phyloP scores from a whole-genome alignment of 2,329 filamentous ascomycete species.

The Aspergillus pseudoglaucus region DNA sequence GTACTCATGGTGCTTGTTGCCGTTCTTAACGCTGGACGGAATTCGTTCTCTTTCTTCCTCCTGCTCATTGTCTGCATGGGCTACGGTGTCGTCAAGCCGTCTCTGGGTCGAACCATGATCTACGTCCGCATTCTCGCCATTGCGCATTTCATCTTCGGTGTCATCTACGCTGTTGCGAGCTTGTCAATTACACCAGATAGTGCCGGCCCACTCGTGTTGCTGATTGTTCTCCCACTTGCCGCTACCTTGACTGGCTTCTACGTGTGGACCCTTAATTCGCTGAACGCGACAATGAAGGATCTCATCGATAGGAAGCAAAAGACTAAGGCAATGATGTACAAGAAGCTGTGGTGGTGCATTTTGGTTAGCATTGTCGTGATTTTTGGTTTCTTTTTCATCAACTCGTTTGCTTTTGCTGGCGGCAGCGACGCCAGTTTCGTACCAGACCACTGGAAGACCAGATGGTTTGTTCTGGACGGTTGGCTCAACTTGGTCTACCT shows the following conservation, averaged over 20 bases:
- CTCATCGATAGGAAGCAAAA: conserved; percentile 90
- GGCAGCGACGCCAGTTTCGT: conserved; percentile 81
- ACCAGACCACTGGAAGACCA: conserved; percentile 91
- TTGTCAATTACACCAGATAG: conserved; percentile 83
- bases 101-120: conserved; percentile 86
- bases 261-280: conserved; percentile 94
- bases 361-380: conserved; percentile 87
- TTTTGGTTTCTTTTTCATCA: conserved; percentile 98
- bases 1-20: conserved; percentile 86
- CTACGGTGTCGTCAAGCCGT: conserved; percentile 94
- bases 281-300: conserved; percentile 93
- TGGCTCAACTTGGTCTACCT: conserved; percentile 97
- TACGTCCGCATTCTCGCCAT: conserved; percentile 86
- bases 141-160: conserved; percentile 88
- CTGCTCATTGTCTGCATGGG: conserved; percentile 98
- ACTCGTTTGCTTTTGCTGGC: conserved; percentile 90
- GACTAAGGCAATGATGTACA: conserved; percentile 92
- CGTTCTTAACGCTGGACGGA: conserved; percentile 83
- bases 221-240: conserved; percentile 87
- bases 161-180: conserved; percentile 87
- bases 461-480: conserved; percentile 95
- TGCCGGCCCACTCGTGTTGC: conserved; percentile 80
- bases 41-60: conserved; percentile 97
- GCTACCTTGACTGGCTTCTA: conserved; percentile 94
- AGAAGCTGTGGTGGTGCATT: conserved; percentile 98